Conservation (phyloP, 305 asterid species). For the Plantago coronopus region DNA sequence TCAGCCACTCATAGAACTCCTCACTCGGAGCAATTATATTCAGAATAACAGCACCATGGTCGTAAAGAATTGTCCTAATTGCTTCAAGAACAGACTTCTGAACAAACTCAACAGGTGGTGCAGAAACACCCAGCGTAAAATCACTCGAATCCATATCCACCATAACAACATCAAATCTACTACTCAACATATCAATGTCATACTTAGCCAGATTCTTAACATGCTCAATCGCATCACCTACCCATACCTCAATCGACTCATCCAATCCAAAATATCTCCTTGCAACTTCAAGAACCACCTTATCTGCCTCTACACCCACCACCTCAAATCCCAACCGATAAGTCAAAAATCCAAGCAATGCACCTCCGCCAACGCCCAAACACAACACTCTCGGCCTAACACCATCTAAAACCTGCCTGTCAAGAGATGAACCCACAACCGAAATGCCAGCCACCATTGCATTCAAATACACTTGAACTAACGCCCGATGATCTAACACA, state of each 20-base stretch:
- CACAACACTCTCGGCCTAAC: constrained; percentile 63
- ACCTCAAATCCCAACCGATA: constrained; percentile 50
- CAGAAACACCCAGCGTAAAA: constrained; percentile 44
- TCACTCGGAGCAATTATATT: constrained; percentile 53
- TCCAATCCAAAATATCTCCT: constrained; percentile 59
- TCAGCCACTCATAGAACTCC: constrained; percentile 37
- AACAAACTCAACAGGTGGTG: constrained; percentile 67
- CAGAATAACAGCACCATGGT: constrained; percentile 46
- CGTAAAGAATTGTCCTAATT: constrained; percentile 33
- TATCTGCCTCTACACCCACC: constrained; percentile 73
- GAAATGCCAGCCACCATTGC: constrained; percentile 81
- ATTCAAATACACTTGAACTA: constrained; percentile 72
- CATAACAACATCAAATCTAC: constrained; percentile 40
- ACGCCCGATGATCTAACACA: constrained; percentile 39
- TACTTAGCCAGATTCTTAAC: constrained; percentile 34
- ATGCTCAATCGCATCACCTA: constrained; percentile 54
- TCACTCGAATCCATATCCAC: constrained; percentile 83
- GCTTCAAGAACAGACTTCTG: constrained; percentile 45
- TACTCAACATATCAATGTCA: no score
- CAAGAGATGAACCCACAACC: constrained; percentile 41
- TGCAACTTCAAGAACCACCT: constrained; percentile 48
- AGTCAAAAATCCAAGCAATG: constrained; percentile 57
- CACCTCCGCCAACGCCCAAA: constrained; percentile 92
- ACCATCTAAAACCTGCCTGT: constrained; percentile 29
- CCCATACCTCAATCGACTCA: constrained; percentile 36